Base-by-base conservation (phyloP, 2,329 filamentous ascomycete species). In the Monilinia polystroma region DNA sequence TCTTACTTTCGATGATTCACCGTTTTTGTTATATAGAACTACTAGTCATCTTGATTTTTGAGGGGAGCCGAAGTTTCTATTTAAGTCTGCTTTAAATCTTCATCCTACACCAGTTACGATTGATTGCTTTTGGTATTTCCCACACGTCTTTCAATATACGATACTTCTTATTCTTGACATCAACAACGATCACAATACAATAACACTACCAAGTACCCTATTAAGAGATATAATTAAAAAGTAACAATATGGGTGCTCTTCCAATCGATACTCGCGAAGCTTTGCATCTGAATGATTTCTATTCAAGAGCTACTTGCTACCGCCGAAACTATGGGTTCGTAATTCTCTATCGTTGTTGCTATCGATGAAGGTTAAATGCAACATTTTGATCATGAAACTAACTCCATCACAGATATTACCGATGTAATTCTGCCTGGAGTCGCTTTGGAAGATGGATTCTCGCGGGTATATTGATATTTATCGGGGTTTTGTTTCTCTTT, bases 391-490 rank as follows among this genome's bases (percentile, higher is more conserved):
- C 45, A 16, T 7, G 3, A 18, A 29, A 26, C 32, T 65, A 38
- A 59, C 23, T 38, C 0, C 6, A 16, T 20, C 8, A 11, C 6
- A 60, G 63, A 14, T 66, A 66, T 2, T 66, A 66, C 47, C 58
- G 66, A 32, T 58, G 63, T 53, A 29, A 35, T 18, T 68, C 68
- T 11, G 63, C 66, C 14, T 73, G 70, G 69, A 63, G 8, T 41
- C 43, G 68, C 0, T 73, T 64, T 47, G 72, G 72, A 10, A 66
- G 72, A 7, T 73, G 72, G 72, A 56, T 73, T 20, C 60, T 73
- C 0, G 64, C 71, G 3, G 72, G 69, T 0, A 18, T 73, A 0
- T 55, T 73, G 41, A 68, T 73, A 53, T 53, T 72, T 38, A n/a
- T 72, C 18, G 69, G 18, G 18, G 11, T 73, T 10, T 3, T 68